phyloP scores from a whole-genome alignment of 192 early-diverging fungal species.

The Mortierella alpina region DNA sequence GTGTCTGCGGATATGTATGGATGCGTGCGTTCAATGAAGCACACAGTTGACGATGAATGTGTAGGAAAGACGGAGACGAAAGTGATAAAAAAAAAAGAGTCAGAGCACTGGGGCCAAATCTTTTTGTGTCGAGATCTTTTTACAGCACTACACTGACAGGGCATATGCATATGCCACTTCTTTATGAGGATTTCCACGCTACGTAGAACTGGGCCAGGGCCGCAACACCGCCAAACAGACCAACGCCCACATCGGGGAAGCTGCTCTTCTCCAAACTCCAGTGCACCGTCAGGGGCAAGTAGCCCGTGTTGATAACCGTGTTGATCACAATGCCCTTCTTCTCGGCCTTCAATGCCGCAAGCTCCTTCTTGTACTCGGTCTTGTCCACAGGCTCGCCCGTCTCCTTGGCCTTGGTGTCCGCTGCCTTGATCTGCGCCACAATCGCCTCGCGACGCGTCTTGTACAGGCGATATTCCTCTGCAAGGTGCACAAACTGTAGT shows the following conservation, averaged over 20 bases:
- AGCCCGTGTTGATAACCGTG: conserved; percentile 90
- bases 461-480: conserved; percentile 71
- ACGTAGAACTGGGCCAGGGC: conserved; percentile 84
- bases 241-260: conserved; percentile 94
- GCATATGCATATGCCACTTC: too few species aligned
- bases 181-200: conserved; percentile 81
- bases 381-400: conserved; percentile 55
- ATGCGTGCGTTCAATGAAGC: not conserved
- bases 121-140: not conserved
- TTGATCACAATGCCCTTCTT: conserved; percentile 75
- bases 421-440: conserved; percentile 68
- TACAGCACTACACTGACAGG: not conserved
- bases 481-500: conserved; percentile 88
- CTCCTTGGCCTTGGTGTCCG: conserved; percentile 57
- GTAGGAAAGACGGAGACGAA: too few species aligned
- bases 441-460: conserved; percentile 59
- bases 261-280: conserved; percentile 88
- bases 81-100: too few species aligned
- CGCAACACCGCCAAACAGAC: conserved; percentile 94
- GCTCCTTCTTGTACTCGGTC: conserved; percentile 72
- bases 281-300: conserved; percentile 90
- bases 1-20: not conserved
- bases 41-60: not conserved
- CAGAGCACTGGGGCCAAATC: too few species aligned
- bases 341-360: conserved; percentile 67